Evolutionary conservation across 164 flowering plant genomes (phyloP).

Genomic region (Berberis thunbergii): DNA sequence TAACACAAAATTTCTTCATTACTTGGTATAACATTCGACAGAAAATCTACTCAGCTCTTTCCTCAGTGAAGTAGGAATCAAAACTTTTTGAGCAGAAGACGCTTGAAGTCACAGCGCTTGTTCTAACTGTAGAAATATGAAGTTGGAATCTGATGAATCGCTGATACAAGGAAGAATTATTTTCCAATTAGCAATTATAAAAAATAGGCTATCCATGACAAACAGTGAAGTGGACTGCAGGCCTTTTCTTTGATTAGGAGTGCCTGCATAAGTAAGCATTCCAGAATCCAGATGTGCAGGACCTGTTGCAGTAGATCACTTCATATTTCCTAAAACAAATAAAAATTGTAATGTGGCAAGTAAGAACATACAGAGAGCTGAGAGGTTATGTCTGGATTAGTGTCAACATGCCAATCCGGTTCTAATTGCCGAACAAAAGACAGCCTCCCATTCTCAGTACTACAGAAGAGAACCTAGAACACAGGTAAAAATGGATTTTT

Average conservation of each 20-base stretch:
- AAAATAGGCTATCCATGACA: neutral
- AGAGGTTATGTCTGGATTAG: slow-evolving; percentile 19
- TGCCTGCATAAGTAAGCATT: neutral
- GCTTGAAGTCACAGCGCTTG: slow-evolving; percentile 9
- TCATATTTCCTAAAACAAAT: neutral
- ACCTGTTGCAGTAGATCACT: neutral
- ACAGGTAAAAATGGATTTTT: neutral
- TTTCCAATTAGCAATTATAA: neutral
- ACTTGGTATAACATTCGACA: neutral
- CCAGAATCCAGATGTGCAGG: neutral
- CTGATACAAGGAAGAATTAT: slow-evolving; percentile 7
- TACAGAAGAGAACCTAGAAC: slow-evolving; percentile 22
- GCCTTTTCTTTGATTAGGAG: neutral
- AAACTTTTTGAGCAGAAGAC: slow-evolving; percentile 17
- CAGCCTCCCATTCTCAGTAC: slow-evolving; percentile 21
- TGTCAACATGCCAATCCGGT: slow-evolving; percentile 32
- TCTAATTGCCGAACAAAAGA: slow-evolving; percentile 30
- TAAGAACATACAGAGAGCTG: slow-evolving; percentile 16
- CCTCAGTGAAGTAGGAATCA: slow-evolving; percentile 14
- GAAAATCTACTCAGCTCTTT: slow-evolving; percentile 2
- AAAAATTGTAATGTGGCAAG: neutral
- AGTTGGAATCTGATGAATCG: slow-evolving; percentile 25
- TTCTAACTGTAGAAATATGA: slow-evolving; percentile 14
- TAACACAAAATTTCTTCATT: neutral
- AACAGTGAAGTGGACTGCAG: neutral